Percentiles rank a stretch among this genome's conserved stretches.
Conservation (phyloP, 805 yeast genomes). For the Pichia sporocuriosa region DNA sequence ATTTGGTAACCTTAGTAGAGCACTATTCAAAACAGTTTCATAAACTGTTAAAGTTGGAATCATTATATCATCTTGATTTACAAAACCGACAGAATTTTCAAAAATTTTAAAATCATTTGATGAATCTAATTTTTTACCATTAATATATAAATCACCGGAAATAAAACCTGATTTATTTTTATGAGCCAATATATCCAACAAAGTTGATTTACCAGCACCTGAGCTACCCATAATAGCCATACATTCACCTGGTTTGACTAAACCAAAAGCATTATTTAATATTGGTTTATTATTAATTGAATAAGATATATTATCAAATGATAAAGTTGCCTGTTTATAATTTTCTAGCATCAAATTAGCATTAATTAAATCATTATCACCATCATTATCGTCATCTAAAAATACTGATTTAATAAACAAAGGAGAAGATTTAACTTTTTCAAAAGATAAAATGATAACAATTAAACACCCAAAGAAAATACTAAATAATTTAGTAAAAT, state of each 20-base stretch:
- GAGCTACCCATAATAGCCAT: conserved; percentile 98
- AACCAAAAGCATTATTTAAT: conserved; percentile 61
- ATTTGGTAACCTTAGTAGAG: conserved; percentile 78
- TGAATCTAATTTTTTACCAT: conserved; percentile 47
- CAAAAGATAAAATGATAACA: conserved; percentile 35
- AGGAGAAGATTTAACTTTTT: conserved; percentile 54
- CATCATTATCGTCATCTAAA: conserved; percentile 25
- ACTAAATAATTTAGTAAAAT: conserved; percentile 39
- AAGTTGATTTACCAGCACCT: conserved; percentile 96
- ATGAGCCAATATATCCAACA: conserved; percentile 84
- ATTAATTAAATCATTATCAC: conserved; percentile 33
- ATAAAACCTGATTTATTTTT: conserved; percentile 73
- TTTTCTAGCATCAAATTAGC: conserved; percentile 35
- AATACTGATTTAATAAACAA: conserved; percentile 38
- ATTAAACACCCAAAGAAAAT: conserved; percentile 39
- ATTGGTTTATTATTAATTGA: conserved; percentile 46
- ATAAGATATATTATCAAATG: conserved; percentile 71
- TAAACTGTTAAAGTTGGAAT: conserved; percentile 92
- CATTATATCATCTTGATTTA: conserved; percentile 89
- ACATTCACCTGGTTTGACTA: conserved; percentile 81
- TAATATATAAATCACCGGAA: conserved; percentile 63
- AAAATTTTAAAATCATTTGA: conserved; percentile 36
- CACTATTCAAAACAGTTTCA: conserved; percentile 91
- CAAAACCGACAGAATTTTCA: conserved; percentile 78
- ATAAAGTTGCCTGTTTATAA: conserved; percentile 61